Evolutionary conservation across 805 yeast genomes (phyloP), one percentile per base, ranked within the genome.

Genomic region (Pichia insulana): DNA sequence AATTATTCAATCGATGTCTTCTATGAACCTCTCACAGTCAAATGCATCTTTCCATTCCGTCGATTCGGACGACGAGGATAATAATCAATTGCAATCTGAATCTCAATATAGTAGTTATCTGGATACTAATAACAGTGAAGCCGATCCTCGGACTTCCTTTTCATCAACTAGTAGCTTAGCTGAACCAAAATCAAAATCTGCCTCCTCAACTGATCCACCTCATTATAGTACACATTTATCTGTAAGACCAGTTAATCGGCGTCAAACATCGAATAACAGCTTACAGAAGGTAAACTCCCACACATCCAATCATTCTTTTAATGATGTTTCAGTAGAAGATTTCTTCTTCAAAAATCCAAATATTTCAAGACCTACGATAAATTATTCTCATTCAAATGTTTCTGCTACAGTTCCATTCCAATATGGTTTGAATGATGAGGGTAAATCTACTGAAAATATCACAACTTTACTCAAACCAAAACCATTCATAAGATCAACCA

Each of bases 321-420:
- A 42, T 42, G 53, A 41, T 33, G 56, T 58, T n/a, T 68, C 80
- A 1, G 74, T 73, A 2, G 76, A 75, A 49, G 79, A 74, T 35
- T 75, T 76, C 51, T 76, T 78, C 52, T 67, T 67, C 43, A 59
- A 62, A 39, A 59, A 57, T 39, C 63, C 65, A 27, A 48, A 48
- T 32, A 47, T 45, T 15, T 33, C 35, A 11, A 46, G 43, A 32
- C 48, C 46, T 31, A 36, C 50, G 1, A 32, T 48, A 9, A 45
- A 47, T 41, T 39, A 48, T 11, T 41, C 52, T 11, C 38, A 54
- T 13, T 31, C 43, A 3, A 41, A 44, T 16, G 50, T 46, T 17
- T 18, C 13, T 20, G 16, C 40, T 15, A 30, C 34, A 13, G 34
- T 36, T 6, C 5, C 31, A 40, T 22, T 25, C 9, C 36, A 11